Conservation (phyloP, 805 yeast genomes). For the Pichia nakasei region DNA sequence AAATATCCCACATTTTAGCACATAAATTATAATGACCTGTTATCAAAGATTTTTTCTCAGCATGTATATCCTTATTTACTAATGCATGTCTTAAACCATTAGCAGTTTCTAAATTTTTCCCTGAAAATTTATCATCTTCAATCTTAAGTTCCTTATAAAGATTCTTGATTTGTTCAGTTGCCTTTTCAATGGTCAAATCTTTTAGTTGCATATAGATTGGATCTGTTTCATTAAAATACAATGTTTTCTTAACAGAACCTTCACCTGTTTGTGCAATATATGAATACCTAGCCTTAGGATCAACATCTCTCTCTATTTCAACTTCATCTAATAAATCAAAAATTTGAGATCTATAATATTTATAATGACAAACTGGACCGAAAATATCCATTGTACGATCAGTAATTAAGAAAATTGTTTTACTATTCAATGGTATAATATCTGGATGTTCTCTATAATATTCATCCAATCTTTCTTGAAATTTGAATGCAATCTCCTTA, state of each 20-base stretch:
- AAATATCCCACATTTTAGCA: conserved; percentile 54
- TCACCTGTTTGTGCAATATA: conserved; percentile 22
- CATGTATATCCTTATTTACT: conserved; percentile 20
- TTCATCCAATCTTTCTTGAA: conserved; percentile 64
- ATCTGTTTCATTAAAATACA: conserved; percentile 21
- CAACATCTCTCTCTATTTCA: conserved; percentile 18
- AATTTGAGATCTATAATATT: conserved; percentile 86
- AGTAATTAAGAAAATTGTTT: conserved; percentile 60
- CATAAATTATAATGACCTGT: conserved; percentile 27
- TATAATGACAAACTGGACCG: conserved; percentile 83
- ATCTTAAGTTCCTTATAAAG: conserved; percentile 17
- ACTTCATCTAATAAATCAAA: conserved; percentile 47
- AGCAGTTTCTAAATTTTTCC: conserved; percentile 18
- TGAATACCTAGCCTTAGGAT: conserved; percentile 19
- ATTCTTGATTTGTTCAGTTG: conserved; percentile 13
- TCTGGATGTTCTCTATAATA: conserved; percentile 63
- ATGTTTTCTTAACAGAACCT: conserved; percentile 18
- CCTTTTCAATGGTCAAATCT: conserved; percentile 21
- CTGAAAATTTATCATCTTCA: conserved; percentile 17
- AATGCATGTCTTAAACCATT: conserved; percentile 24
- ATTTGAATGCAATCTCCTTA: conserved; percentile 52
- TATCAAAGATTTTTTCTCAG: conserved; percentile 17
- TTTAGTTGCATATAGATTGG: conserved; percentile 19
- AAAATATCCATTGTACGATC: conserved; percentile 80
- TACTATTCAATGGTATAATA: conserved; percentile 43